Percentiles rank a stretch among this genome's conserved stretches.
Evolutionary conservation across 495 filamentous ascomycete genomes (phyloP).

Genomic region (Xylaria longipes): DNA sequence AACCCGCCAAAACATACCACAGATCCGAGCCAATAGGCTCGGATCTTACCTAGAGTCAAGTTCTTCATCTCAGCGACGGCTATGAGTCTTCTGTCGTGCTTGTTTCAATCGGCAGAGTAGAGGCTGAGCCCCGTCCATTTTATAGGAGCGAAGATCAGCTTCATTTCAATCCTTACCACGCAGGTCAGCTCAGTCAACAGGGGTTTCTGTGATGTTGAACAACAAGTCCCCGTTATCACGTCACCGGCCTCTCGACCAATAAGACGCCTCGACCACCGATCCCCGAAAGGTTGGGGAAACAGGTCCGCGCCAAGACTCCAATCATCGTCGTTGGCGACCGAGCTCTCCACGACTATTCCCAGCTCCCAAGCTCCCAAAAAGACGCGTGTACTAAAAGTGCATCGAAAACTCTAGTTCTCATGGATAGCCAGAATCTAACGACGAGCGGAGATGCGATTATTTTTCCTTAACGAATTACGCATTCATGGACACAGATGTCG

Average conservation of each 20-base stretch:
- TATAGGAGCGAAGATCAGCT: constrained; percentile 25
- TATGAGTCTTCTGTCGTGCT: constrained; percentile 43
- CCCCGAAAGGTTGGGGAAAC: constrained; percentile 20
- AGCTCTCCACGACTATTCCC: not conserved
- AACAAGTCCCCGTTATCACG: constrained; percentile 22
- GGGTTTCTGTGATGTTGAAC: constrained; percentile 13
- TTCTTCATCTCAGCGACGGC: constrained; percentile 43
- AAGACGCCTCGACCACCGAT: not conserved
- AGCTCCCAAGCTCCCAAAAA: not conserved
- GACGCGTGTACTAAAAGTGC: not conserved
- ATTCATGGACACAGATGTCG: not conserved
- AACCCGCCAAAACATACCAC: constrained; percentile 53
- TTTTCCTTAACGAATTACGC: not conserved
- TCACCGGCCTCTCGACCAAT: constrained; percentile 17
- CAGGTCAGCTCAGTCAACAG: not conserved
- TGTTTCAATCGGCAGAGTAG: constrained; percentile 29
- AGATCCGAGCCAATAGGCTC: constrained; percentile 61
- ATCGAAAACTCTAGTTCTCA: not conserved
- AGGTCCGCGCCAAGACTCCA: constrained; percentile 12
- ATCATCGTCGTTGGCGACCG: constrained; percentile 1
- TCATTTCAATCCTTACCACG: not conserved
- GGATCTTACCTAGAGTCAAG: constrained; percentile 43
- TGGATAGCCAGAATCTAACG: not conserved
- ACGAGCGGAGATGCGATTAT: not conserved
- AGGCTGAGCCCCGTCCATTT: constrained; percentile 24